Evolutionary conservation across 75 land plant species (phyloP).

Genomic region (Azolla pinnata): DNA sequence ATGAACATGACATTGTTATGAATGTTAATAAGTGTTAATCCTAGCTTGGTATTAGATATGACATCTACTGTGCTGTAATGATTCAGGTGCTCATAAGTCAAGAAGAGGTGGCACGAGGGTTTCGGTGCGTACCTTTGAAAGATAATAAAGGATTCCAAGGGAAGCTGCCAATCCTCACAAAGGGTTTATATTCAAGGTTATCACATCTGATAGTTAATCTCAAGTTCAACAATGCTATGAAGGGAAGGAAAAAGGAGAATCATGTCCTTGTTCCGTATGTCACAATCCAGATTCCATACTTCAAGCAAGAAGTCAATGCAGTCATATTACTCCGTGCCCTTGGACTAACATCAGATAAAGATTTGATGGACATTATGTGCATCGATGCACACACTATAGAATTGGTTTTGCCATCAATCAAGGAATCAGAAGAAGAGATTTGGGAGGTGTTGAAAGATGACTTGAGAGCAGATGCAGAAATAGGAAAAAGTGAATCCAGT

Average conservation of each 20-base stretch:
- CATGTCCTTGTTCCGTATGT: neutral
- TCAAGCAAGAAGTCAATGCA: slow-evolving; percentile 15
- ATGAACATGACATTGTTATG: too few species aligned
- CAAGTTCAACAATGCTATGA: neutral
- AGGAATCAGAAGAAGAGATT: slow-evolving; percentile 42
- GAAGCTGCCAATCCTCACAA: neutral
- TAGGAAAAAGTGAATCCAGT: neutral
- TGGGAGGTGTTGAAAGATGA: slow-evolving; percentile 26
- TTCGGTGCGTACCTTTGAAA: slow-evolving; percentile 28
- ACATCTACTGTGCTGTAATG: too few species aligned
- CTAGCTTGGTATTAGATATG: too few species aligned
- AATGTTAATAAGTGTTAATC: too few species aligned
- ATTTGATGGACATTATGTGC: slow-evolving; percentile 53
- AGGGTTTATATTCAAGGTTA: neutral
- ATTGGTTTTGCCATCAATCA: slow-evolving; percentile 48
- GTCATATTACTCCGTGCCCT: slow-evolving; percentile 75
- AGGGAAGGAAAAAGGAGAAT: neutral
- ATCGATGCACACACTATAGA: slow-evolving; percentile 30
- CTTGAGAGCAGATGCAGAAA: neutral
- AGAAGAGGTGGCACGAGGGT: slow-evolving; percentile 49
- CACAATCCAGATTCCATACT: neutral
- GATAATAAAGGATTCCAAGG: neutral
- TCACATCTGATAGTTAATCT: neutral
- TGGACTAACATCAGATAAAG: slow-evolving; percentile 63
- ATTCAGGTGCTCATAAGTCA: slow-evolving; percentile 71